These are phyloP conservation scores for Pseudomassariella vexata DNA, from an alignment of 2,329 filamentous ascomycete genomes.

Conservation along the genomic window DNA sequence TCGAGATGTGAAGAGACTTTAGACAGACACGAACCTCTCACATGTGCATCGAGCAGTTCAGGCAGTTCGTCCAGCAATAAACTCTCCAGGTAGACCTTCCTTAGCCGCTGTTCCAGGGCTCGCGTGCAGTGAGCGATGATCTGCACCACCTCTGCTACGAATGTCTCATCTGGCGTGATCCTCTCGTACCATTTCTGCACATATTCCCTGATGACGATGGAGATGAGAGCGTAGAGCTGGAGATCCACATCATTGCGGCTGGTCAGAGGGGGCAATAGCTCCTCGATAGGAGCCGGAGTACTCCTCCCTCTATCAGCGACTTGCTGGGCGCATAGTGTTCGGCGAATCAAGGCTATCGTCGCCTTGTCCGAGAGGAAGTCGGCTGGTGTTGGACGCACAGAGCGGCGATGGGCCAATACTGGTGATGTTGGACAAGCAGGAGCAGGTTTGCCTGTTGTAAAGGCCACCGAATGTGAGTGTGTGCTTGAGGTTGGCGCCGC, in stretches of 20 bases:
- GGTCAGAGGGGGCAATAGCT: constrained; percentile 82
- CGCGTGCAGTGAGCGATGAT: constrained; percentile 89
- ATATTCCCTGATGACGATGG: constrained; percentile 84
- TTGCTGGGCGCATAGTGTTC: constrained; percentile 74
- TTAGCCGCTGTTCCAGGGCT: constrained; percentile 77
- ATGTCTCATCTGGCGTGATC: constrained; percentile 84
- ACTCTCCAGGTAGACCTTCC: constrained; percentile 76
- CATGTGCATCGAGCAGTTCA: constrained; percentile 71
- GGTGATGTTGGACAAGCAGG: constrained; percentile 18
- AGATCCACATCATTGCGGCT: constrained; percentile 92
- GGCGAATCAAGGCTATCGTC: constrained; percentile 76
- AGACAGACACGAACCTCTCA: constrained; percentile 54
- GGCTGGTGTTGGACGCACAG: constrained; percentile 24
- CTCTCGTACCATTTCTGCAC: constrained; percentile 89
- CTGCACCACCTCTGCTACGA: constrained; percentile 82
- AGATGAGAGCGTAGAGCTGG: constrained; percentile 87
- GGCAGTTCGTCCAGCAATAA: constrained; percentile 85
- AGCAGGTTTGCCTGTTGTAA: constrained; percentile 5
- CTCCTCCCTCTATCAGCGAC: constrained; percentile 49
- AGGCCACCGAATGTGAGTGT: constrained; percentile 16
- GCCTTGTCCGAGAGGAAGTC: constrained; percentile 68
- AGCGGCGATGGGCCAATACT: constrained; percentile 24
- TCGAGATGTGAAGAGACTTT: no score
- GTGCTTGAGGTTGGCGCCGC: constrained; percentile 19
- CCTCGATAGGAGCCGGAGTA: constrained; percentile 61